Conservation (phyloP, 2,329 filamentous ascomycete genomes). For the Trichocomaceae sp. region DNA sequence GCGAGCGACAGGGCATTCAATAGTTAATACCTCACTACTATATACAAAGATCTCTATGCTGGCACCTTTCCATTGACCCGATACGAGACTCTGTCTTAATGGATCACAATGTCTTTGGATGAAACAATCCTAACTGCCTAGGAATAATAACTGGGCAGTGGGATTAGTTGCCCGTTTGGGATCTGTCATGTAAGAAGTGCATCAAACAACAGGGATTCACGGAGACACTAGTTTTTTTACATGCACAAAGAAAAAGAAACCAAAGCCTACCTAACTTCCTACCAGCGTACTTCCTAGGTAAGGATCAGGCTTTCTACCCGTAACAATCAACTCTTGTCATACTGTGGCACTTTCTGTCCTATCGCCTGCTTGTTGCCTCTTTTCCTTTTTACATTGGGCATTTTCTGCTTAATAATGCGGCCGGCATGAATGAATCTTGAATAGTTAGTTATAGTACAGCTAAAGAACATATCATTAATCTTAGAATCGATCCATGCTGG, state of each 20-base stretch:
- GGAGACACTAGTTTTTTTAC: neutral
- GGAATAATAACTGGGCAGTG: no score
- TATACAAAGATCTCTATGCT: no score
- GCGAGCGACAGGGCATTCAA: neutral
- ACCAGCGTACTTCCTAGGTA: no score
- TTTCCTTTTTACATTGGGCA: neutral
- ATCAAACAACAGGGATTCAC: neutral
- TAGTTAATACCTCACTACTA: no score
- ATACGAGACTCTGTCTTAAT: neutral
- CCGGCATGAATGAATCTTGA: neutral
- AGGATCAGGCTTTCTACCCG: no score
- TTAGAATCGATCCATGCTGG: neutral
- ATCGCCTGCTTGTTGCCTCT: neutral
- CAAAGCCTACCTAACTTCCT: no score
- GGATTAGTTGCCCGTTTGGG: no score
- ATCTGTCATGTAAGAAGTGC: neutral
- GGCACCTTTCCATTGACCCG: no score
- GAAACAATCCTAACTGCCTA: neutral
- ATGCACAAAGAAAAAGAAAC: neutral
- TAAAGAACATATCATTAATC: neutral
- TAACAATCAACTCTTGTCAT: no score
- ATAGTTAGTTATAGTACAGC: neutral
- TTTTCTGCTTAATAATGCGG: neutral
- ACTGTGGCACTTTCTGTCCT: no score
- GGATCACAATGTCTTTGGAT: neutral